A percentile compares a stretch with the other conserved stretches of the same genome.
Evolutionary conservation across 345 rosid species (phyloP).

Genomic region (Hypericum androsaemum): DNA sequence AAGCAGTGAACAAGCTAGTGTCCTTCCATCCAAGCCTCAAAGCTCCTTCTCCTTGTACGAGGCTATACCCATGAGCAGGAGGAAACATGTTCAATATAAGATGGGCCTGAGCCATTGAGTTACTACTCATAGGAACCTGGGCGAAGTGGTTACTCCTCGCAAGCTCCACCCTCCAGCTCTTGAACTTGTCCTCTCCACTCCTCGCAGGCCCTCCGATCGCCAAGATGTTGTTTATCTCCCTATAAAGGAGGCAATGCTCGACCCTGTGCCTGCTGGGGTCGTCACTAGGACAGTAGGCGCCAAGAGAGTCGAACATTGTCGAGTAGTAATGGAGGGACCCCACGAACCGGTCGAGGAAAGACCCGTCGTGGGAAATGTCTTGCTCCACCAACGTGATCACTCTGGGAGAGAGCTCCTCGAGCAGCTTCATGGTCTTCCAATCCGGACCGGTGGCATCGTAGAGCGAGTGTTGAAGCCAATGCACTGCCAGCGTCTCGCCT

Average conservation of each 20-base stretch:
- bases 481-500: conserved; percentile 50
- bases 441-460: conserved; percentile 56
- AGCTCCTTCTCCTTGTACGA: conserved; percentile 52
- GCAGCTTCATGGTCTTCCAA: conserved; percentile 42
- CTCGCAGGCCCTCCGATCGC: conserved; percentile 62
- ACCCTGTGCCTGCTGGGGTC: conserved; percentile 34
- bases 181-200: conserved; percentile 55
- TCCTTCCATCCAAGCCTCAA: conserved; percentile 64
- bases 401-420: conserved; percentile 35
- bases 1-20: conserved; percentile 52
- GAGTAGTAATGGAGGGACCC: conserved; percentile 58
- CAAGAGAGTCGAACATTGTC: conserved; percentile 49
- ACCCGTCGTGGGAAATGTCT: conserved; percentile 43
- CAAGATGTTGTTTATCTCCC: conserved; percentile 54
- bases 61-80: conserved; percentile 48
- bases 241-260: conserved; percentile 40
- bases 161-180: conserved; percentile 47
- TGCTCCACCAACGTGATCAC: conserved; percentile 53
- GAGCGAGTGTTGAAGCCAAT: conserved; percentile 57
- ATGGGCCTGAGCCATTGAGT: conserved; percentile 66
- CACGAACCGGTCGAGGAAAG: conserved; percentile 56
- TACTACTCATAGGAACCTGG: conserved; percentile 49
- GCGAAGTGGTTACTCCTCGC: conserved; percentile 17
- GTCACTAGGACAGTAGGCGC: conserved; percentile 32
- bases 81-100: conserved; percentile 57